Conservation (phyloP, 306 rosid genomes). For the Prunus davidiana region DNA sequence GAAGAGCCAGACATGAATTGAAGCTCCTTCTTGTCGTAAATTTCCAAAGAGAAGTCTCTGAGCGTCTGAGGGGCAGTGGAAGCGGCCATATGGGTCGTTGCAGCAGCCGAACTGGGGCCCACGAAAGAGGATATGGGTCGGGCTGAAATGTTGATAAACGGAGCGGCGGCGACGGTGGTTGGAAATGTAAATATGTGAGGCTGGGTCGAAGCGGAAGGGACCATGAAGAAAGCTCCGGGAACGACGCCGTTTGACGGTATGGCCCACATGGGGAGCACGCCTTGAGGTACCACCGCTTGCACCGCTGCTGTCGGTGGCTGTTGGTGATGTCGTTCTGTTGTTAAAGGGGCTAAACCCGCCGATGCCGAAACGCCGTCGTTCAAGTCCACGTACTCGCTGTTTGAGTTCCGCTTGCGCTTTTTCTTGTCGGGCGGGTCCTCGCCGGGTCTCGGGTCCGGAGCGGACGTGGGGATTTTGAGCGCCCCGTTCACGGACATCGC, state of each 20-base stretch:
- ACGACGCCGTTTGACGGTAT: slow-evolving; percentile 52
- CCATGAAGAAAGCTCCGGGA: slow-evolving; percentile 51
- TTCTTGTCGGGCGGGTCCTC: slow-evolving; percentile 38
- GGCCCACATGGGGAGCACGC: slow-evolving; percentile 73
- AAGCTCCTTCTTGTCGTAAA: slow-evolving; percentile 65
- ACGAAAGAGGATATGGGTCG: slow-evolving; percentile 63
- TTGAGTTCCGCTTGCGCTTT: slow-evolving; percentile 51
- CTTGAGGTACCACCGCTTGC: slow-evolving; percentile 28
- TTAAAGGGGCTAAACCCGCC: slow-evolving; percentile 37
- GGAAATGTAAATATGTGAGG: slow-evolving; percentile 59
- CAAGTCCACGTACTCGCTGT: slow-evolving; percentile 45
- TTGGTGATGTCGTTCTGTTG: not conserved
- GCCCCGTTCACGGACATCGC: slow-evolving; percentile 77
- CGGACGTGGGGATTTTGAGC: slow-evolving; percentile 66
- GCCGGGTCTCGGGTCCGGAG: slow-evolving; percentile 36
- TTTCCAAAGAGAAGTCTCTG: slow-evolving; percentile 67
- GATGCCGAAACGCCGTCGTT: slow-evolving; percentile 54
- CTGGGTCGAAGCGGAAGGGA: slow-evolving; percentile 40
- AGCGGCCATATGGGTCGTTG: not conserved
- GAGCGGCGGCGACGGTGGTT: not conserved
- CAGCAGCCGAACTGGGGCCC: slow-evolving; percentile 15
- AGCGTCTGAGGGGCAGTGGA: slow-evolving; percentile 40
- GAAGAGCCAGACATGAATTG: slow-evolving; percentile 63
- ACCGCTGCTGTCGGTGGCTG: not conserved
- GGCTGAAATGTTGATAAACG: slow-evolving; percentile 32